Percentiles rank a stretch among this genome's conserved stretches.
Evolutionary conservation across 805 yeast species (phyloP).

Genomic region (Metschnikowia shivogae): DNA sequence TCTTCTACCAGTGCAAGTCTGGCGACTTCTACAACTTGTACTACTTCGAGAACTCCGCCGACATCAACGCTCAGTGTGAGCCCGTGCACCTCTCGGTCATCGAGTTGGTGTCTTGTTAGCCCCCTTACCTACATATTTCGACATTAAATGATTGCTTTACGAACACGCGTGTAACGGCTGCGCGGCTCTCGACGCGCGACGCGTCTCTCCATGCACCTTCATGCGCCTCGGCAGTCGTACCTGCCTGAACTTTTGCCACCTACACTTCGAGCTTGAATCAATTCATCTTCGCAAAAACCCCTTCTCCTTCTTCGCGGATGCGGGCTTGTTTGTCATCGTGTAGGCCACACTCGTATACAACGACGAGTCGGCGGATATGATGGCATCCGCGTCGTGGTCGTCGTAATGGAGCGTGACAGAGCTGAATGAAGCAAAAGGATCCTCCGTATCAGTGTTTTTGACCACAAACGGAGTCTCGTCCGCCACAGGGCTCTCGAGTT

Average conservation of each 20-base stretch:
- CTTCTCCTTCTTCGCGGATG: constrained; percentile 21
- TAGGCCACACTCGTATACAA: constrained; percentile 55
- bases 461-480: constrained; percentile 9
- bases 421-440: constrained; percentile 82
- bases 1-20: constrained; percentile 70
- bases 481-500: constrained; percentile 32
- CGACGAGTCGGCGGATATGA: constrained; percentile 42
- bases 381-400: constrained; percentile 42
- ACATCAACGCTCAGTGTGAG: constrained; percentile 45
- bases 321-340: constrained; percentile 38
- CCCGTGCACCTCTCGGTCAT: constrained; percentile 59
- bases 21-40: constrained; percentile 78
- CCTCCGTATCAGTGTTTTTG: constrained; percentile 35
- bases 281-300: constrained; percentile 28
- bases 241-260: too few species aligned
- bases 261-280: too few species aligned
- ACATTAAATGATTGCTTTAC: constrained; percentile 10
- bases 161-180: not conserved
- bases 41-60: constrained; percentile 51
- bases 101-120: constrained; percentile 52
- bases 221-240: not conserved
- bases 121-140: not conserved
- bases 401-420: constrained; percentile 83
- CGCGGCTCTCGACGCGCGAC: not conserved
- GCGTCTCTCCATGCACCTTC: not conserved